A percentile compares a stretch with the other conserved stretches of the same genome.
phyloP scores from a whole-genome alignment of 345 rosid genomes.

The Populus davidiana region DNA sequence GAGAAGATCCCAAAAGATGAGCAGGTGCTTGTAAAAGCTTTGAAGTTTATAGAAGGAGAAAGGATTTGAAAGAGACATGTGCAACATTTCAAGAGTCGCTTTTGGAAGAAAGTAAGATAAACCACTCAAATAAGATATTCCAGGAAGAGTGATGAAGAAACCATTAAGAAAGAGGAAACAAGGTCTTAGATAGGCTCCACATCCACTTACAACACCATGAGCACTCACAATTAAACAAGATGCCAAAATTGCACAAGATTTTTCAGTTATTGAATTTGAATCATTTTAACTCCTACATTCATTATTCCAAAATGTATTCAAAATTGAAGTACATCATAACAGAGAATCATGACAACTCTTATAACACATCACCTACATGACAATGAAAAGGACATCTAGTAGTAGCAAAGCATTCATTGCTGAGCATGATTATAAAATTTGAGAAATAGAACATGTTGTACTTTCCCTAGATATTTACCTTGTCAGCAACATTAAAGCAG shows the following conservation, averaged over 20 bases:
- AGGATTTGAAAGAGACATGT: conserved; percentile 1
- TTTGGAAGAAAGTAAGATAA: background rate
- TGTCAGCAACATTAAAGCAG: conserved; percentile 51
- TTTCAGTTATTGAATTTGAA: too few species aligned
- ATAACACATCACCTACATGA: background rate
- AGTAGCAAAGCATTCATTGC: background rate
- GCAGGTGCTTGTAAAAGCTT: background rate
- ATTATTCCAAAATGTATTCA: too few species aligned
- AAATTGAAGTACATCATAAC: too few species aligned
- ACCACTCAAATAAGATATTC: too few species aligned
- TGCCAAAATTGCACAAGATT: background rate
- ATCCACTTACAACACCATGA: too few species aligned
- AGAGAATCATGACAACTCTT: background rate
- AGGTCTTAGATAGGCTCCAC: too few species aligned
- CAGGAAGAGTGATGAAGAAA: too few species aligned
- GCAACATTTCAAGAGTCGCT: background rate
- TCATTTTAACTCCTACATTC: too few species aligned
- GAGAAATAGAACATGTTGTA: background rate
- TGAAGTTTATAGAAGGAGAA: background rate
- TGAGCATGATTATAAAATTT: background rate
- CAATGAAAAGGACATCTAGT: conserved; percentile 3
- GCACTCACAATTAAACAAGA: background rate
- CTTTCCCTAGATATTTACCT: conserved; percentile 41
- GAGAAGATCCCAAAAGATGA: background rate
- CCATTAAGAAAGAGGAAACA: too few species aligned